Evolutionary conservation across 495 filamentous ascomycete species (phyloP).

Genomic region (Trichocladium antarcticum): DNA sequence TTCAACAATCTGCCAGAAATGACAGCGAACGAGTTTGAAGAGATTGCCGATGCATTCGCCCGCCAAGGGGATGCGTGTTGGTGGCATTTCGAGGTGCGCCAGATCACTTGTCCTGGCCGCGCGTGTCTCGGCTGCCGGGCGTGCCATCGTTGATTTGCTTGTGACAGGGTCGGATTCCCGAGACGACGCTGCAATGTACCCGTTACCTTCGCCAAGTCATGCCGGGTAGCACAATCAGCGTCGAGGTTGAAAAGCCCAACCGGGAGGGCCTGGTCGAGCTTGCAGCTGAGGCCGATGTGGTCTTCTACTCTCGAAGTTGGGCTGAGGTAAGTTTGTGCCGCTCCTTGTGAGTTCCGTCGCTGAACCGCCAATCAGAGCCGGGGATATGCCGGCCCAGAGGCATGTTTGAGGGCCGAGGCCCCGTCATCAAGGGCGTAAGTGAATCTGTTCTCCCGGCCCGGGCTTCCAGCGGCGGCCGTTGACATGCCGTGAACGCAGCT

Average conservation of each 20-base stretch:
- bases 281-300: constrained; percentile 51
- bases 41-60: constrained; percentile 8
- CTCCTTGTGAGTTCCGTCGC: background rate
- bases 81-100: constrained; percentile 64
- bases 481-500: constrained; percentile 28
- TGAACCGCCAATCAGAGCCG: constrained; percentile 17
- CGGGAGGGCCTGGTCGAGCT: constrained; percentile 49
- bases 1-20: constrained; percentile 58
- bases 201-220: constrained; percentile 40
- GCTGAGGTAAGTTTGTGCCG: constrained; percentile 43
- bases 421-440: constrained; percentile 23
- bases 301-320: constrained; percentile 63
- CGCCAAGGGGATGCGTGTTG: constrained; percentile 28
- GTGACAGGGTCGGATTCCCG: constrained; percentile 53
- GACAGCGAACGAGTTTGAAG: constrained; percentile 45
- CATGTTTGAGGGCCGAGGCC: constrained; percentile 27
- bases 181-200: constrained; percentile 52
- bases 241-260: constrained; percentile 60
- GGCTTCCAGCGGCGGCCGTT: background rate
- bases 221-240: constrained; percentile 45
- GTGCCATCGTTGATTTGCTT: background rate
- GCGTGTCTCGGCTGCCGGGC: background rate
- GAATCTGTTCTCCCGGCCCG: background rate
- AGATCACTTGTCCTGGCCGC: background rate
- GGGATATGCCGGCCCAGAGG: constrained; percentile 25